Evolutionary conservation across 768 basidiomycete species (phyloP), one percentile per base, ranked within the genome.

Genomic region (Pholiota conissans): DNA sequence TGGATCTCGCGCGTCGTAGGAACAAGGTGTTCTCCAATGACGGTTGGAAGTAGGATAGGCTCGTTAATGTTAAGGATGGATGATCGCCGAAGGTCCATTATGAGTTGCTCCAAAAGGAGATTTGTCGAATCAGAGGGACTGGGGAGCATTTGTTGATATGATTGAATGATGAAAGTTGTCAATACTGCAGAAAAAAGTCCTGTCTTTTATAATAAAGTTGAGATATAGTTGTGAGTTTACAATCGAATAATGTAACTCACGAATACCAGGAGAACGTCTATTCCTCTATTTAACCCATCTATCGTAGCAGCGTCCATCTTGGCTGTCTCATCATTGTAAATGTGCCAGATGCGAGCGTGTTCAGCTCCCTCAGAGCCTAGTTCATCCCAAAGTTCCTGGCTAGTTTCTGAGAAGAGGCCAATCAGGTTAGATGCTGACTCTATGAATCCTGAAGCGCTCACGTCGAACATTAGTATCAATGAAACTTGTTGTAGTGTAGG

Each of bases 181-280:
- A 78, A 58, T 24, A 76, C 75, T 2, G 76, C 76, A 2, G 77
- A 78, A 55, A 79, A 79, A 24, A 78, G 65, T 60, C 76, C 78
- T 22, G 75, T 76, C 75, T 77, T n/a, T 48, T 18, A 16, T 35
- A n/a, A 49, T 28, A 5, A 32, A 46, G 50, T 22, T 49, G 42
- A n/a, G 29, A 54, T 24, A 22, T 42, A 56, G 37, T 14, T 56
- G 5, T 42, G 26, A 27, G 42, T 48, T 13, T 29, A 20, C 30
- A 30, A 49, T 40, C 20, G 32, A 0, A n/a, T n/a, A 34, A 26
- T 37, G 18, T 22, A 28, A 18, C 78, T 67, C 55, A 76, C 78
- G 54, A 80, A 80, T 24, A 80, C 78, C 22, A 77, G 68, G 3
- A 79, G 63, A 5, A 76, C 74, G 49, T 79, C 77, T n/a, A 79